phyloP scores from a whole-genome alignment of 2,329 filamentous ascomycete species.

The Dothiorella sarmentorum region DNA sequence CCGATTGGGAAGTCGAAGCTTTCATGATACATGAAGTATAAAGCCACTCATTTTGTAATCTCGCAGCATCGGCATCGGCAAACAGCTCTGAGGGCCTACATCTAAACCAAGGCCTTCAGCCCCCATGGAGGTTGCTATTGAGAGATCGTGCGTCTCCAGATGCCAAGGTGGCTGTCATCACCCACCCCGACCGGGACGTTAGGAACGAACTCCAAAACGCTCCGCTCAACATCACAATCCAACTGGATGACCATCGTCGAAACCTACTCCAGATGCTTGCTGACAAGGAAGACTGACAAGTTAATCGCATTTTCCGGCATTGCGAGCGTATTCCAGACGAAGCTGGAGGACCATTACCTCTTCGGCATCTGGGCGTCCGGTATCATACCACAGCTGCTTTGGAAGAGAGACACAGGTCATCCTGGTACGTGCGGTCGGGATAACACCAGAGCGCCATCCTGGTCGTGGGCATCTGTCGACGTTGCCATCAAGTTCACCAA shows the following conservation, averaged over 20 bases:
- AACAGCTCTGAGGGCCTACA: not conserved
- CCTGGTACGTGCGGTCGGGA: not conserved
- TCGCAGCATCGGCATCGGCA: not conserved
- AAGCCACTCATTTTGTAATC: not conserved
- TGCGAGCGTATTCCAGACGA: not conserved
- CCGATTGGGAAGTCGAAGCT: conserved; percentile 13
- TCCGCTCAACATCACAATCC: not conserved
- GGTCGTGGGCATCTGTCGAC: not conserved
- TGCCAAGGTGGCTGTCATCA: too few relatives aligned
- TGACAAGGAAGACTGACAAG: not conserved
- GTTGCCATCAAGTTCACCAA: not conserved
- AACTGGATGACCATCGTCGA: not conserved
- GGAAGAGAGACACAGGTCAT: not conserved
- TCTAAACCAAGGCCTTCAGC: not conserved
- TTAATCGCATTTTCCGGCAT: not conserved
- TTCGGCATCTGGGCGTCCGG: not conserved
- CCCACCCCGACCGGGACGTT: not conserved
- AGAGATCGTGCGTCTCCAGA: too few relatives aligned
- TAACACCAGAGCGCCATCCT: not conserved
- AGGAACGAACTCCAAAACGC: not conserved
- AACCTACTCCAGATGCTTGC: not conserved
- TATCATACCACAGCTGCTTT: not conserved
- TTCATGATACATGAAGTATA: conserved; percentile 3
- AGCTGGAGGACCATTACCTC: not conserved
- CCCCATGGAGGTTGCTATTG: not conserved